These are phyloP conservation scores for Fusarium metavorans DNA, from an alignment of 2,329 filamentous ascomycete genomes.

Conservation along the genomic window DNA sequence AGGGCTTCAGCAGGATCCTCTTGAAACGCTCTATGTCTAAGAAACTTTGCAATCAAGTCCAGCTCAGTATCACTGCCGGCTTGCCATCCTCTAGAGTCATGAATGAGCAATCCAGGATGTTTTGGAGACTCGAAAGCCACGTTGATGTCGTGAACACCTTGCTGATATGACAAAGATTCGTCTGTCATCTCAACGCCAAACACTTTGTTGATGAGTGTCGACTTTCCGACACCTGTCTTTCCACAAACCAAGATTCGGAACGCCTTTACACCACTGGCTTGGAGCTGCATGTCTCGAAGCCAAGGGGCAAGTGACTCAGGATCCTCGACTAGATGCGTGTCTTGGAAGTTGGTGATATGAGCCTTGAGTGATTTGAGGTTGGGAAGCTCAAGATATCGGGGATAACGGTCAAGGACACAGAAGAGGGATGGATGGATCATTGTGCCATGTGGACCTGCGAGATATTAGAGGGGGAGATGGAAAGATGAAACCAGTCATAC, in stretches of 20 bases:
- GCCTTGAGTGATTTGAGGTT: constrained; percentile 31
- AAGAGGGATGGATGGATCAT: constrained; percentile 41
- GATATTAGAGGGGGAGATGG: background rate
- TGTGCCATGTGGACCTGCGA: constrained; percentile 27
- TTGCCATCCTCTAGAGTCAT: constrained; percentile 44
- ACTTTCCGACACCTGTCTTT: constrained; percentile 43
- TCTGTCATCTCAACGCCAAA: constrained; percentile 43
- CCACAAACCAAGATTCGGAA: constrained; percentile 43
- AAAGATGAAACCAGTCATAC: background rate
- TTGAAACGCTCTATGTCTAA: constrained; percentile 41
- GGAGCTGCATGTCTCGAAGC: constrained; percentile 38
- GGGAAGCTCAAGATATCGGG: constrained; percentile 34
- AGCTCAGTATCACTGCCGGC: constrained; percentile 40
- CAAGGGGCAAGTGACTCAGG: constrained; percentile 30
- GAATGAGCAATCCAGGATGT: constrained; percentile 41
- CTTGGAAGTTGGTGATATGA: constrained; percentile 38
- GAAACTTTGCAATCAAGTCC: constrained; percentile 43
- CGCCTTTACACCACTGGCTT: constrained; percentile 42
- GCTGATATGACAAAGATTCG: constrained; percentile 39
- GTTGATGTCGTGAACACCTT: constrained; percentile 44
- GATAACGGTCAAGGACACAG: constrained; percentile 41
- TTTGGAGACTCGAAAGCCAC: constrained; percentile 42
- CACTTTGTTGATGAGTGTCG: constrained; percentile 45
- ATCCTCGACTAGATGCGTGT: constrained; percentile 21
- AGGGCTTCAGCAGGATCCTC: constrained; percentile 41